Conservation (phyloP, 352 stramenopile species). For the Pythium brachiatum region DNA sequence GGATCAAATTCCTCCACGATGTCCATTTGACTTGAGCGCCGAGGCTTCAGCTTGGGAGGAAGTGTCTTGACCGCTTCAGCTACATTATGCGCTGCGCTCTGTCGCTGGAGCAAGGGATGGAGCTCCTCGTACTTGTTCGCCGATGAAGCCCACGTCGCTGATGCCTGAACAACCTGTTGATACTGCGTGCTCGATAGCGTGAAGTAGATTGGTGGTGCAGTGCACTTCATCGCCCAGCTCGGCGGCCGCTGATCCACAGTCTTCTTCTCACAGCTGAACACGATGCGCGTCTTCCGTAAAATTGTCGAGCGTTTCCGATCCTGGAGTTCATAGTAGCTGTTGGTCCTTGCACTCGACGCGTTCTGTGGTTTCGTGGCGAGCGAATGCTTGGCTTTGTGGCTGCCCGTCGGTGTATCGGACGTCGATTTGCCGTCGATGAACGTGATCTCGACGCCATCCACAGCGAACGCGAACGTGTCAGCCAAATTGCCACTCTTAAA, state of each 20-base stretch:
- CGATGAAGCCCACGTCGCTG: conserved; percentile 48
- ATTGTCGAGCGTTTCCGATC: conserved; percentile 56
- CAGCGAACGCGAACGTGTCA: conserved; percentile 54
- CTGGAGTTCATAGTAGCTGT: conserved; percentile 35
- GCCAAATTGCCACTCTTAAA: conserved; percentile 50
- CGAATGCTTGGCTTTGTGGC: background rate
- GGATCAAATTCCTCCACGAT: conserved; percentile 40
- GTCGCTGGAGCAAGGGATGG: conserved; percentile 15
- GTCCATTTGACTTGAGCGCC: background rate
- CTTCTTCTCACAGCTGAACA: conserved; percentile 63
- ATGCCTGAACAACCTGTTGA: conserved; percentile 60
- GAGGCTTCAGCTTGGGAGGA: background rate
- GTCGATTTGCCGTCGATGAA: conserved; percentile 48
- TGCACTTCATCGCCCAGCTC: conserved; percentile 65
- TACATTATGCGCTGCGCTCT: conserved; percentile 12
- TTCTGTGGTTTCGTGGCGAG: background rate
- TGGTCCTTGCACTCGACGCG: conserved; percentile 10
- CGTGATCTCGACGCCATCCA: conserved; percentile 55
- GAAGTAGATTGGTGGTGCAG: conserved; percentile 69
- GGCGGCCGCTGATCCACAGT: conserved; percentile 33
- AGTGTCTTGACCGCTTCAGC: background rate
- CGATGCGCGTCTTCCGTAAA: conserved; percentile 52
- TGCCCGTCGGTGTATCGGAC: background rate
- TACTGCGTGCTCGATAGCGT: conserved; percentile 66
- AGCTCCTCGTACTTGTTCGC: conserved; percentile 16